phyloP scores from a whole-genome alignment of 2,329 filamentous ascomycete species.

The Colletotrichum orbiculare region DNA sequence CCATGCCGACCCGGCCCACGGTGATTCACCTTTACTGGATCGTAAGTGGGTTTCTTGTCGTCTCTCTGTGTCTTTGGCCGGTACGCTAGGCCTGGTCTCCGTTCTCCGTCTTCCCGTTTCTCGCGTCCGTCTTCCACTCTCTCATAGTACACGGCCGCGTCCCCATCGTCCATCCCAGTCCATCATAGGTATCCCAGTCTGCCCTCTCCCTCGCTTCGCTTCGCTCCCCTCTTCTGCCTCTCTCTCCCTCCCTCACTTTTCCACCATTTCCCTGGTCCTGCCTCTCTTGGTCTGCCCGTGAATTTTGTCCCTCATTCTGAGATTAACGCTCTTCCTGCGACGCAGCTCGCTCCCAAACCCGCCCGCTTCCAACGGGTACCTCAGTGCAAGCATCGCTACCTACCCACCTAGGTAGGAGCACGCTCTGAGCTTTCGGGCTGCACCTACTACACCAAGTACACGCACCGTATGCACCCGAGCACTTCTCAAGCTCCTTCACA shows the following conservation, averaged over 20 bases:
- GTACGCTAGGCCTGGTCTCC: neutral
- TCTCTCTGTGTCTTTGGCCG: constrained; percentile 9
- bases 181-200: constrained; percentile 9
- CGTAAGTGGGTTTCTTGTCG: constrained; percentile 29
- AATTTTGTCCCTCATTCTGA: constrained; percentile 24
- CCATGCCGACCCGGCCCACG: constrained; percentile 34
- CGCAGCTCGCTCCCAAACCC: constrained; percentile 12
- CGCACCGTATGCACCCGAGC: constrained; percentile 22
- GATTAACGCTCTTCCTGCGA: constrained; percentile 28
- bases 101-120: constrained; percentile 1
- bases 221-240: constrained; percentile 2
- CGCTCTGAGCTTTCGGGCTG: constrained; percentile 19
- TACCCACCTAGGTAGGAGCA: constrained; percentile 4
- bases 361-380: constrained; percentile 11
- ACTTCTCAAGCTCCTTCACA: constrained; percentile 10
- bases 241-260: constrained; percentile 17
- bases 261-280: constrained; percentile 24
- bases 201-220: constrained; percentile 14
- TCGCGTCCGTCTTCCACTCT: constrained; percentile 5
- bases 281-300: constrained; percentile 28
- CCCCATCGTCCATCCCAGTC: constrained; percentile 6
- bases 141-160: constrained; percentile 7
- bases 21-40: constrained; percentile 34
- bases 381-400: constrained; percentile 19
- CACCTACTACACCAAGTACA: constrained; percentile 2